Evolutionary conservation across 1,284 basidiomycete genomes (phyloP), one percentile per base, ranked within the genome.

Genomic region (Xerocomus amazonicus): DNA sequence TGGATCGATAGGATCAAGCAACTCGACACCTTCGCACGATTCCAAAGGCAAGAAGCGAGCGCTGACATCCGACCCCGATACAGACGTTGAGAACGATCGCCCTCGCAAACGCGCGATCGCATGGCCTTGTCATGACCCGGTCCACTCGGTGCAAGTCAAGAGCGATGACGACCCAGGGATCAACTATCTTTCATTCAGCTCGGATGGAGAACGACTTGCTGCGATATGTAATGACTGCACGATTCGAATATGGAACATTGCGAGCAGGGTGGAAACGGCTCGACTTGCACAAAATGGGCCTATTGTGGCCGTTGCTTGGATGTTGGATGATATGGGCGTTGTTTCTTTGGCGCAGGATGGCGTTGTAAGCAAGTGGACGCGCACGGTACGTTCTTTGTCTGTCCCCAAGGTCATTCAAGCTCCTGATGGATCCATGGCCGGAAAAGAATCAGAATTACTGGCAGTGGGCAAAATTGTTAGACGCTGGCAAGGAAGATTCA

Each of bases 301-400:
- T 1, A 69, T 84, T 9, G 62, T 77, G 19, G 71, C 72, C 10
- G 70, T 78, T 3, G 71, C 70, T 36, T 86, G 83, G 83, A 71
- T 84, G 69, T 74, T 76, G 14, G 73, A 72, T 27, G 78, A 81
- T 53, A 62, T 69, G 43, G 80, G 76, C 6, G 70, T 85, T 13
- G 65, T 85, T 14, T 71, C 76, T 10, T 63, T 86, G 42, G 75
- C 73, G 32, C 71, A 72, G 42, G 81, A 83, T 59, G 84, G 83
- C 3, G 57, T 77, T 28, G 65, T 85, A 39, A 75, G 75, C 58
- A 77, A 77, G 53, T 85, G 82, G 82, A 78, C 72, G 10, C 68
- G 72, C 41, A 73, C 69, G 56, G 81, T 81, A 55, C 64, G 77
- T 69, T 29, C 34, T 51, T 4, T 45, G 7, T 13, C 40, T 38